Conservation (phyloP, 768 basidiomycete species). For the Mycena venus region DNA sequence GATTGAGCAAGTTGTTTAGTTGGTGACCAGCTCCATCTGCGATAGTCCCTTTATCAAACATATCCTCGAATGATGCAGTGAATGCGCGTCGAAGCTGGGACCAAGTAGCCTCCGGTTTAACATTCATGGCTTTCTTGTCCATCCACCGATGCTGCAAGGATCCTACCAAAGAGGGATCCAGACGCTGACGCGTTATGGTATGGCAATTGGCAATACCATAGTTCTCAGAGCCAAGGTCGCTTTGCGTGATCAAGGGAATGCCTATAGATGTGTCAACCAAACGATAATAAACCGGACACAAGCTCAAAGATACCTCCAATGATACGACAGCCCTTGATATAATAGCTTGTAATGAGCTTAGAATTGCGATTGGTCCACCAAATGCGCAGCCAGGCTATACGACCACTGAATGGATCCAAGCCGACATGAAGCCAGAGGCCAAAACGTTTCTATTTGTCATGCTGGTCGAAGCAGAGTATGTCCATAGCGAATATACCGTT, state of each 20-base stretch:
- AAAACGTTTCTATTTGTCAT: constrained; percentile 60
- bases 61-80: constrained; percentile 47
- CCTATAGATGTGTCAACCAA: constrained; percentile 34
- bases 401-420: constrained; percentile 51
- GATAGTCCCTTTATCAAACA: not conserved
- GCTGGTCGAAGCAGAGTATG: too few relatives aligned
- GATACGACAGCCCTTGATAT: constrained; percentile 43
- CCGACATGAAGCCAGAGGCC: constrained; percentile 46
- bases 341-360: constrained; percentile 49
- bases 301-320: constrained; percentile 9
- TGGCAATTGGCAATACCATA: constrained; percentile 60
- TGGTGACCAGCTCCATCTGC: too few relatives aligned
- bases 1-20: constrained; percentile 19
- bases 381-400: constrained; percentile 50
- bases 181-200: constrained; percentile 51
- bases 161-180: constrained; percentile 51
- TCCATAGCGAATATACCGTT: too few relatives aligned
- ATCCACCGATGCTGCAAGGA: constrained; percentile 58
- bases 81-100: constrained; percentile 45
- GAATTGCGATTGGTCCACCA: constrained; percentile 60
- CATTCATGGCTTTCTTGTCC: constrained; percentile 49
- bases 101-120: constrained; percentile 61
- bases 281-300: not conserved
- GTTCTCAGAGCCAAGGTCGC: constrained; percentile 59
- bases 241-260: constrained; percentile 57